Evolutionary conservation across 2,329 filamentous ascomycete species (phyloP).

Genomic region (Penicillium sp.): DNA sequence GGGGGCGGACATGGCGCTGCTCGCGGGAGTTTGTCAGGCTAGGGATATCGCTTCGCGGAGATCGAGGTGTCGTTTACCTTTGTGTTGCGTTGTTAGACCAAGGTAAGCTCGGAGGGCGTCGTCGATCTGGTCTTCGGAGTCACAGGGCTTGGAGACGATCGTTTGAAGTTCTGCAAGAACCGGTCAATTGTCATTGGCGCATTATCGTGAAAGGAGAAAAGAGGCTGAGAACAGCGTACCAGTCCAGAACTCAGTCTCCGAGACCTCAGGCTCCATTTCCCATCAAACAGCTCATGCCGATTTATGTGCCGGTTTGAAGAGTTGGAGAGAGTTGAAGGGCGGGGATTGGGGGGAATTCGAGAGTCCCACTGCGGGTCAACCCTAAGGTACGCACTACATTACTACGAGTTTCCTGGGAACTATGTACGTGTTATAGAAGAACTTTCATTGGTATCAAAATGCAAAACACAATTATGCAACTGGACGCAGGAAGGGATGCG

Average conservation of each 20-base stretch:
- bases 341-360: constrained; percentile 16
- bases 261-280: constrained; percentile 67
- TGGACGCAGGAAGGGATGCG: constrained; percentile 40
- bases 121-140: constrained; percentile 69
- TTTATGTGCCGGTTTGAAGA: constrained; percentile 17
- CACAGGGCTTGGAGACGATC: constrained; percentile 59
- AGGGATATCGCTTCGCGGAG: neutral
- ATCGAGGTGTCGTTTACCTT: constrained; percentile 45
- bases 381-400: neutral
- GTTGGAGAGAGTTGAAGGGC: constrained; percentile 19
- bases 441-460: constrained; percentile 26
- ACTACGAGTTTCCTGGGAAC: neutral
- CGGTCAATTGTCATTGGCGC: constrained; percentile 12
- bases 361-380: constrained; percentile 20
- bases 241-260: constrained; percentile 83
- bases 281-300: constrained; percentile 38
- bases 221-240: constrained; percentile 53
- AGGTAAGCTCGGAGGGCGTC: constrained; percentile 82
- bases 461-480: constrained; percentile 19
- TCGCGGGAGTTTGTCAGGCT: neutral
- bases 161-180: constrained; percentile 59
- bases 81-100: constrained; percentile 70
- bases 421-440: constrained; percentile 1
- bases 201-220: constrained; percentile 1
- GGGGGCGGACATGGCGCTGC: neutral